Percentiles rank a stretch among this genome's conserved stretches.
These are phyloP conservation scores for Lactarius tabidus DNA, from an alignment of 768 basidiomycete genomes.

Conservation along the genomic window DNA sequence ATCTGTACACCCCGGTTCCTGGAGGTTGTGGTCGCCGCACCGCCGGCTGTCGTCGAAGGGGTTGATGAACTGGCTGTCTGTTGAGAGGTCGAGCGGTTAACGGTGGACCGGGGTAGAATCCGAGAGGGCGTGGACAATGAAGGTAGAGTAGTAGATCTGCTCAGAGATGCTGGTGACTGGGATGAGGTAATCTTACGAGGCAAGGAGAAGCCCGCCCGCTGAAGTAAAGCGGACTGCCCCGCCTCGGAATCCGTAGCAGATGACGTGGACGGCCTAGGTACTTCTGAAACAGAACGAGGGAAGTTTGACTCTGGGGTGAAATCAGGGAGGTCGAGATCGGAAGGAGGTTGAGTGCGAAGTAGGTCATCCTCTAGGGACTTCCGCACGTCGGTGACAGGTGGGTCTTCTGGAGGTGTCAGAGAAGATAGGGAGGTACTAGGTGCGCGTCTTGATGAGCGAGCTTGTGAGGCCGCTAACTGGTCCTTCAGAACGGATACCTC, in stretches of 20 bases:
- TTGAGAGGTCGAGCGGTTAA: slow-evolving; percentile 31
- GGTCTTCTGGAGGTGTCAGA: slow-evolving; percentile 32
- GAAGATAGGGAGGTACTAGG: slow-evolving; percentile 25
- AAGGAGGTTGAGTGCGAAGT: slow-evolving; percentile 53
- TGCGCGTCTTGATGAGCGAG: slow-evolving; percentile 30
- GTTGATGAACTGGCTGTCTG: slow-evolving; percentile 34
- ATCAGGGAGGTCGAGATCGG: slow-evolving; percentile 59
- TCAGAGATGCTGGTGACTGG: slow-evolving; percentile 44
- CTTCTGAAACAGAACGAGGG: slow-evolving; percentile 10
- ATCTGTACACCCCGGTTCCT: slow-evolving; percentile 85
- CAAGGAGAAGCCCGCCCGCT: slow-evolving; percentile 46
- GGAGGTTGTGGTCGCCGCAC: slow-evolving; percentile 43
- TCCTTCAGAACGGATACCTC: slow-evolving; percentile 83
- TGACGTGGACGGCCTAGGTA: slow-evolving; percentile 21
- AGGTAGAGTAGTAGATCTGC: slow-evolving; percentile 53
- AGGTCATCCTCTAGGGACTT: slow-evolving; percentile 53
- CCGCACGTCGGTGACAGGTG: slow-evolving; percentile 27
- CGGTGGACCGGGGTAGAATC: slow-evolving; percentile 42
- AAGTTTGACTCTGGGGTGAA: slow-evolving; percentile 38
- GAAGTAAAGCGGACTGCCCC: slow-evolving; percentile 47
- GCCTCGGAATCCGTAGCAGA: slow-evolving; percentile 29
- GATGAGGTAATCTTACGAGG: slow-evolving; percentile 37
- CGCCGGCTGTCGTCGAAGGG: slow-evolving; percentile 31
- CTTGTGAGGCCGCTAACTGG: slow-evolving; percentile 48
- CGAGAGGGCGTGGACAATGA: slow-evolving; percentile 45